Evolutionary conservation across 2,329 filamentous ascomycete species (phyloP).

Genomic region (Ophiostoma piceae): DNA sequence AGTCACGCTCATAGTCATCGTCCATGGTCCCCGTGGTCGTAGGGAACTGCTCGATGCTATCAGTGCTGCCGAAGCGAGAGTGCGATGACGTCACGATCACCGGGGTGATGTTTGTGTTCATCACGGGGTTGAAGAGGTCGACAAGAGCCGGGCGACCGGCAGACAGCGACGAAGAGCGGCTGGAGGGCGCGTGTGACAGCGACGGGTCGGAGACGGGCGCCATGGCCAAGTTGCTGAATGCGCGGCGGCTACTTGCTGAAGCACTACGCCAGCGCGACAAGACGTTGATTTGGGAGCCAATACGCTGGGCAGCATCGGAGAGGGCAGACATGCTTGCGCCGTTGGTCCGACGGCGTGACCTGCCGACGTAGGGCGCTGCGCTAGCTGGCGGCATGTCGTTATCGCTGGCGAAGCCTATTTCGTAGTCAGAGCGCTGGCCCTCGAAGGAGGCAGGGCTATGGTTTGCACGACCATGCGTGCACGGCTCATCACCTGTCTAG

Average conservation of each 20-base stretch:
- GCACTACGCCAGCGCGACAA: slow-evolving; percentile 45
- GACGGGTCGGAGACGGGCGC: slow-evolving; percentile 73
- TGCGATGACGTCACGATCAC: slow-evolving; percentile 36
- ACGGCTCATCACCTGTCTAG: slow-evolving; percentile 46
- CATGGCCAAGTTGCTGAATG: slow-evolving; percentile 42
- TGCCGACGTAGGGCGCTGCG: slow-evolving; percentile 10
- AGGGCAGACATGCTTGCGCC: slow-evolving; percentile 22
- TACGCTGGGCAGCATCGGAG: slow-evolving; percentile 44
- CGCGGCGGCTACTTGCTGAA: slow-evolving; percentile 40
- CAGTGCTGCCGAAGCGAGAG: slow-evolving; percentile 51
- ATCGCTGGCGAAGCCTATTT: slow-evolving; percentile 62
- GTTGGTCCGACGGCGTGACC: slow-evolving; percentile 16
- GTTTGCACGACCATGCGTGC: slow-evolving; percentile 44
- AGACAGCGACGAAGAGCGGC: slow-evolving; percentile 75
- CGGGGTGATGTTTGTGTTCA: not conserved
- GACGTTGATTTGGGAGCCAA: slow-evolving; percentile 57
- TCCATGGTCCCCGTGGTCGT: slow-evolving; percentile 26
- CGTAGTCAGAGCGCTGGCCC: slow-evolving; percentile 54
- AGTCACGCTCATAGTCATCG: slow-evolving; percentile 29
- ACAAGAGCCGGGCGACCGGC: slow-evolving; percentile 43
- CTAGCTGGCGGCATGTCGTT: slow-evolving; percentile 45
- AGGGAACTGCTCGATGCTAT: slow-evolving; percentile 44
- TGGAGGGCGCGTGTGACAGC: slow-evolving; percentile 60
- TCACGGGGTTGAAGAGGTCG: slow-evolving; percentile 38
- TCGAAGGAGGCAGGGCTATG: slow-evolving; percentile 37